phyloP scores from a whole-genome alignment of 2,329 filamentous ascomycete species.

The Emergomyces orientalis region DNA sequence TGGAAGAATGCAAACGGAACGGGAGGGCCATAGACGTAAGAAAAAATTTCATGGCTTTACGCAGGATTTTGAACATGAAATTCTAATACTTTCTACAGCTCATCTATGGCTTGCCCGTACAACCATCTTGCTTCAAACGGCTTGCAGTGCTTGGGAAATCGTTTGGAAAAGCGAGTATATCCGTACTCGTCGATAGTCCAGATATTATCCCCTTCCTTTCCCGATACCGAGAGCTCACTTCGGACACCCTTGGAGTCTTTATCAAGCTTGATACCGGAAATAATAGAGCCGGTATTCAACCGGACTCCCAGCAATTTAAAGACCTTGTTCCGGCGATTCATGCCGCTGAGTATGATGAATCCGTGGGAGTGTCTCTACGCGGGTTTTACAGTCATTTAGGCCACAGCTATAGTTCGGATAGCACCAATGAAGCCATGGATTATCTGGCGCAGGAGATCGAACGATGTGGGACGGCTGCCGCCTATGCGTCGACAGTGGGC shows the following conservation, averaged over 20 bases:
- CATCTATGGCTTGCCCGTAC: slow-evolving; percentile 63
- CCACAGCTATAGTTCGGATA: slow-evolving; percentile 54
- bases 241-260: slow-evolving; percentile 46
- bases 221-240: slow-evolving; percentile 36
- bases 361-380: slow-evolving; percentile 35
- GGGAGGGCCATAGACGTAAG: slow-evolving; percentile 50
- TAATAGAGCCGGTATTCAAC: slow-evolving; percentile 56
- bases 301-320: slow-evolving; percentile 33
- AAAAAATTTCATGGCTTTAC: background rate
- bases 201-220: slow-evolving; percentile 48
- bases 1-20: slow-evolving; percentile 48
- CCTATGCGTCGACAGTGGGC: slow-evolving; percentile 13
- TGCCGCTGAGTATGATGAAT: slow-evolving; percentile 16
- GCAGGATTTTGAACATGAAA: background rate
- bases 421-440: slow-evolving; percentile 48
- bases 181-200: slow-evolving; percentile 58
- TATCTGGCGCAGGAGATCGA: slow-evolving; percentile 52
- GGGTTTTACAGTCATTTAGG: slow-evolving; percentile 67
- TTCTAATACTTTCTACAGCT: slow-evolving; percentile 26
- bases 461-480: slow-evolving; percentile 28
- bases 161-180: slow-evolving; percentile 49
- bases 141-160: slow-evolving; percentile 47
- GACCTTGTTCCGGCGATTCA: slow-evolving; percentile 20
- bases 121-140: slow-evolving; percentile 51
- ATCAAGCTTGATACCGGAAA: slow-evolving; percentile 66